Conservation (phyloP, 306 rosid species). For the Dalbergia cultrata region DNA sequence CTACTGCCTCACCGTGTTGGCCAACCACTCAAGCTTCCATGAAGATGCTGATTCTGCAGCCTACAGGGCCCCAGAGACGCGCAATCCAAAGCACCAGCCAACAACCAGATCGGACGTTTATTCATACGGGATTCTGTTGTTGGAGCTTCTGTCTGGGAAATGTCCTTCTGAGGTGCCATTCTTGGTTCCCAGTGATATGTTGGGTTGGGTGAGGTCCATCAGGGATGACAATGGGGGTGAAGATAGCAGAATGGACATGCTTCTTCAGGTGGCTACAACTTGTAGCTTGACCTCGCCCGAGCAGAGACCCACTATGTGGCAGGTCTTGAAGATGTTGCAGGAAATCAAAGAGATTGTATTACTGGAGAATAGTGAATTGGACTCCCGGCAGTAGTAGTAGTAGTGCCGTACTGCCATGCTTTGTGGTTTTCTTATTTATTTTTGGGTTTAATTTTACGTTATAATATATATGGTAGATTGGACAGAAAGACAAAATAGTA, state of each 20-base stretch:
- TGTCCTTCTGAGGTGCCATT: constrained; percentile 67
- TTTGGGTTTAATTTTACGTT: constrained; percentile 13
- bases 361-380: constrained; percentile 65
- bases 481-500: constrained; percentile 38
- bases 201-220: constrained; percentile 69
- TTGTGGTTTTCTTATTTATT: background rate
- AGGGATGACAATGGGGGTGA: constrained; percentile 69
- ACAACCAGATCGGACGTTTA: constrained; percentile 76
- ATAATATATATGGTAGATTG: constrained; percentile 34
- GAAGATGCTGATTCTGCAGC: constrained; percentile 60
- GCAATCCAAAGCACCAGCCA: constrained; percentile 54
- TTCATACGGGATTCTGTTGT: constrained; percentile 74
- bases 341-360: constrained; percentile 78
- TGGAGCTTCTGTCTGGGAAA: constrained; percentile 86
- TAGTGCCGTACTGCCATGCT: background rate
- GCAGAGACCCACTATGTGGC: constrained; percentile 98
- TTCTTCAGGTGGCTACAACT: constrained; percentile 76
- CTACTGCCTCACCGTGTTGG: constrained; percentile 76
- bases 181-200: constrained; percentile 63
- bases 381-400: constrained; percentile 27
- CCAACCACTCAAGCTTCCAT: constrained; percentile 41
- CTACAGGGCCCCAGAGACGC: constrained; percentile 80
- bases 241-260: constrained; percentile 75
- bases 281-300: constrained; percentile 80
- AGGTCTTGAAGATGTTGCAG: constrained; percentile 93